phyloP scores from a whole-genome alignment of 2,329 filamentous ascomycete species.

The Chaetomium strumarium region DNA sequence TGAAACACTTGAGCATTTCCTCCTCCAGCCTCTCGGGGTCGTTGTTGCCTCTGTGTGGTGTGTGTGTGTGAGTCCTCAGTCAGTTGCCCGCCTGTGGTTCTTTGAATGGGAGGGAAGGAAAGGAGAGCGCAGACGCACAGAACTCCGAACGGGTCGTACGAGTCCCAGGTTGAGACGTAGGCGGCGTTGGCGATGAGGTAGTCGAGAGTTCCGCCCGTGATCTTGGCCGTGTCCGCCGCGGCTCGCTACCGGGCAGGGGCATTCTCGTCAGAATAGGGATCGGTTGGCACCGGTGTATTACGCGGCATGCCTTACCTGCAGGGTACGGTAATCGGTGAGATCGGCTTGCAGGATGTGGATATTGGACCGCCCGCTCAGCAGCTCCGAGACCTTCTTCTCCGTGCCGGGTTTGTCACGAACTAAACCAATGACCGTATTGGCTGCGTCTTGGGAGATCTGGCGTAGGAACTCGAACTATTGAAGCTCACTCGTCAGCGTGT shows the following conservation, averaged over 20 bases:
- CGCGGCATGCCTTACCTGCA: constrained; percentile 35
- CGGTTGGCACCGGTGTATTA: not conserved
- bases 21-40: constrained; percentile 32
- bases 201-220: constrained; percentile 32
- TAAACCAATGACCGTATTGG: constrained; percentile 42
- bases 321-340: constrained; percentile 30
- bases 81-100: not conserved
- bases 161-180: constrained; percentile 27
- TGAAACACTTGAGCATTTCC: constrained; percentile 31
- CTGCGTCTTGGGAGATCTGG: constrained; percentile 38
- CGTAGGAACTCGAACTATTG: constrained; percentile 47
- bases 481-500: not conserved
- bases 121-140: too few relatives aligned
- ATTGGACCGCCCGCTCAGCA: constrained; percentile 25
- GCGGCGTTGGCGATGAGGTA: constrained; percentile 41
- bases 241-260: not conserved
- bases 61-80: too few relatives aligned
- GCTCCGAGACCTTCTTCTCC: constrained; percentile 35
- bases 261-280: constrained; percentile 28
- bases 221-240: constrained; percentile 28
- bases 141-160: constrained; percentile 21
- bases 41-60: constrained; percentile 18
- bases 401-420: constrained; percentile 42
- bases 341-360: constrained; percentile 39
- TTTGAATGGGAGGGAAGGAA: not conserved